Evolutionary conservation across 768 basidiomycete genomes (phyloP).

Genomic region (Amanita muscaria): DNA sequence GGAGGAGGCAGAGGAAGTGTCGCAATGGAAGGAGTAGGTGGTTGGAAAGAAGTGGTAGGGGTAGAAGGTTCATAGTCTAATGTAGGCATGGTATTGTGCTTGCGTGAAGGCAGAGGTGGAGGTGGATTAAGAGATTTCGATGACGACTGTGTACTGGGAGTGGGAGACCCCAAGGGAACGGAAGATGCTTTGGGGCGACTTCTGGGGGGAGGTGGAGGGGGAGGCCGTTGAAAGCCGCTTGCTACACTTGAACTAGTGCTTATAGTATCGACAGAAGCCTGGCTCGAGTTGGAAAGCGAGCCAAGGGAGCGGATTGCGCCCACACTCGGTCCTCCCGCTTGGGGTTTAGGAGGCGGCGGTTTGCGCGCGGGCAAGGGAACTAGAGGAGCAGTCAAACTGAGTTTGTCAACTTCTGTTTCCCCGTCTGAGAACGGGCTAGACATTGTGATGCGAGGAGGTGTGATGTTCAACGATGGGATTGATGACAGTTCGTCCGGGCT

Average conservation of each 20-base stretch:
- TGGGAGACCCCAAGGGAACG: conserved; percentile 1
- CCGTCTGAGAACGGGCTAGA: conserved; percentile 15
- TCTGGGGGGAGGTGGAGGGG: conserved; percentile 23
- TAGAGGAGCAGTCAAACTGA: conserved; percentile 9
- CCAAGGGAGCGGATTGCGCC: conserved; percentile 11
- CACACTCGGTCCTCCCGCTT: neutral
- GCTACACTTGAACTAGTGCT: neutral
- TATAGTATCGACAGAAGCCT: conserved; percentile 28
- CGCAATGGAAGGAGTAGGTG: neutral
- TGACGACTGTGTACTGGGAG: conserved; percentile 12
- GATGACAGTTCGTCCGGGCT: neutral
- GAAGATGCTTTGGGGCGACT: conserved; percentile 10
- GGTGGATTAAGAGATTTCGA: conserved; percentile 14
- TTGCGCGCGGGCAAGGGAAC: conserved; percentile 18
- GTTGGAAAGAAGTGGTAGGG: neutral
- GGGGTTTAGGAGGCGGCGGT: conserved; percentile 1
- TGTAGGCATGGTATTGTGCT: neutral
- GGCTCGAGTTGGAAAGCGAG: conserved; percentile 28
- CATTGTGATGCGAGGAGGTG: conserved; percentile 7
- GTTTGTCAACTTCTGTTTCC: conserved; percentile 11
- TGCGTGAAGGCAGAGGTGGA: conserved; percentile 13
- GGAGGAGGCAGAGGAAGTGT: neutral
- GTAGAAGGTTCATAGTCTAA: neutral
- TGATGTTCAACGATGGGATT: conserved; percentile 5
- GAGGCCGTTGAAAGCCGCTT: conserved; percentile 16